Conservation (phyloP, 139 green algal genomes). For the Edaphochlamys debaryana region DNA sequence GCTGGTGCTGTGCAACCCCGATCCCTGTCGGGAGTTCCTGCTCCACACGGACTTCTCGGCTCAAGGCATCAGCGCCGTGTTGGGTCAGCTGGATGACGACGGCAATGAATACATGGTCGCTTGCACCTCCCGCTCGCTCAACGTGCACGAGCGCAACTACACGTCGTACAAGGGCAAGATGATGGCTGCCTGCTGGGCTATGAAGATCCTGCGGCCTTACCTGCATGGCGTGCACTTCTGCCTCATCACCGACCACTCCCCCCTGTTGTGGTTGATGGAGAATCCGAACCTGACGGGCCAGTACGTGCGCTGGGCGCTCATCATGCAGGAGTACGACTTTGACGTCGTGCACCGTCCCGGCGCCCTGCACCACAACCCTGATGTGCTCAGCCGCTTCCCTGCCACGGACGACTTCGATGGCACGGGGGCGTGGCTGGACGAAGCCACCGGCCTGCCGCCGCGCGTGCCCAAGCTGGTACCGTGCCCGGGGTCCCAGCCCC, state of each 20-base stretch:
- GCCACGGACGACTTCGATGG: neutral
- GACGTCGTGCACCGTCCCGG: conserved; percentile 20
- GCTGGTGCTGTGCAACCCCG: neutral
- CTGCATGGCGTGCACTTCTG: conserved; percentile 19
- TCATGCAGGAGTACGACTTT: conserved; percentile 26
- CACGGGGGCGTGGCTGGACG: neutral
- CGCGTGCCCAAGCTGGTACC: neutral
- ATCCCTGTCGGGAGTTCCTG: neutral
- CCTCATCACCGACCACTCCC: conserved; percentile 32
- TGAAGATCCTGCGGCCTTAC: conserved; percentile 27
- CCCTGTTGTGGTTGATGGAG: conserved; percentile 38
- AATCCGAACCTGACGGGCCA: neutral
- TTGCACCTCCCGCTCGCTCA: neutral
- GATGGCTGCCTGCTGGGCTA: conserved; percentile 26
- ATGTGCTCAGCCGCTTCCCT: neutral
- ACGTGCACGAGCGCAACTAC: neutral
- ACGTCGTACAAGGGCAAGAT: conserved; percentile 31
- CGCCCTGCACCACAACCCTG: neutral
- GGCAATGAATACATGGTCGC: conserved; percentile 46
- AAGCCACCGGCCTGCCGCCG: neutral
- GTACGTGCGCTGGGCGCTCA: conserved; percentile 33
- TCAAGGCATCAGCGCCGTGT: conserved; percentile 43
- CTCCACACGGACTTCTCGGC: conserved; percentile 15
- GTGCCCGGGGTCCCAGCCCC: too few relatives aligned
- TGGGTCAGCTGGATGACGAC: conserved; percentile 46